Base-by-base conservation (phyloP, 495 filamentous ascomycete genomes). In the Cercophora newfieldiana region DNA sequence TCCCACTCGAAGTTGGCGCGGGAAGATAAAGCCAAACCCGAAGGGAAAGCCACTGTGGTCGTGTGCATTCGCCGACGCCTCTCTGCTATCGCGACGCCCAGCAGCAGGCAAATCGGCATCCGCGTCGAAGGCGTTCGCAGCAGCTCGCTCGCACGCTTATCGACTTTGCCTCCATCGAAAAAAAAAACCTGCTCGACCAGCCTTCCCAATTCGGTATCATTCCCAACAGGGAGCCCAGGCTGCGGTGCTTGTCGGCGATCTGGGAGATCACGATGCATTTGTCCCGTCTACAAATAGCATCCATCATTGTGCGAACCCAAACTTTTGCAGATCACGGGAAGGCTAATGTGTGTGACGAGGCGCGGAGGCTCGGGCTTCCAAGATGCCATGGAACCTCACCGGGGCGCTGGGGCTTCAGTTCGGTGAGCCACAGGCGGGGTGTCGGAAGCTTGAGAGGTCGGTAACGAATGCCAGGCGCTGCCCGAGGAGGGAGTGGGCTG, bases 11-110 rank as follows among this genome's bases (percentile, higher is more conserved):
- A 66, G 53, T 67, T 72, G 70, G 74, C 73, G 71, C 74, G 73
- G 72, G 66, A 75, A 73, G 69, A 72, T 71, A 72, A 74, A 74
- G 73, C 71, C 74, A 75, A 71, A 71, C 73, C 69, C 72, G 72
- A 75, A 72, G 53, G 61, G 71, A 64, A 57, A 33, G 60, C 26
- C 60, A 53, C 48, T 50, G 60, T 31, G 44, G 44, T 51, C 19
- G n/a, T 62, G 53, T 70, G 49, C 66, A 62, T 69, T 64, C 57
- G 49, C 44, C 29, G 63, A 69, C 58, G 65, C 61, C 67, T 26
- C 56, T 53, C 64, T 21, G 28, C 65, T 73, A 75, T 71, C 68
- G 67, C 63, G 67, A 72, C 72, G 63, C 72, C 72, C 71, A 7
- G 49, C 29, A 29, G 28, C 19, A 22, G 57, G 48, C 49, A 59